Evolutionary conservation across 805 yeast species (phyloP).

Genomic region (Scheffersomyces amazonensis): DNA sequence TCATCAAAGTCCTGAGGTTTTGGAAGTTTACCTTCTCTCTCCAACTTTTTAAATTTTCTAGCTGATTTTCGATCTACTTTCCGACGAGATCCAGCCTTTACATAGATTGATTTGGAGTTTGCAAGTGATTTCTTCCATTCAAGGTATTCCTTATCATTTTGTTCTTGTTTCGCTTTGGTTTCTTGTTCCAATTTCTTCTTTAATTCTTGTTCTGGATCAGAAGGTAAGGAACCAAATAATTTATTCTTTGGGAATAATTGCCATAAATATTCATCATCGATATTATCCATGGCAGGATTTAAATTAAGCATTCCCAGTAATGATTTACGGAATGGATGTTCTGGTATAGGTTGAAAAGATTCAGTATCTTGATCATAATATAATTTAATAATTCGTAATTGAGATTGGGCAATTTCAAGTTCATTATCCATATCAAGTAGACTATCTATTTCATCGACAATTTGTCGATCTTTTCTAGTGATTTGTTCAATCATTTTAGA

Average conservation of each 20-base stretch:
- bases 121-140: constrained; percentile 17
- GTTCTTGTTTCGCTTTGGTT: constrained; percentile 14
- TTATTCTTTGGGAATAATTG: constrained; percentile 32
- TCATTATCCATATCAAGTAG: constrained; percentile 15
- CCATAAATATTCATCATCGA: constrained; percentile 41
- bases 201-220: constrained; percentile 18
- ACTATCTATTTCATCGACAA: constrained; percentile 24
- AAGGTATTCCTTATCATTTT: constrained; percentile 18
- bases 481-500: constrained; percentile 14
- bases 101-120: constrained; percentile 22
- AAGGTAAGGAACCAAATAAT: constrained; percentile 34
- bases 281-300: constrained; percentile 30
- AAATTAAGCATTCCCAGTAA: constrained; percentile 38
- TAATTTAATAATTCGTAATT: constrained; percentile 19
- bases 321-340: constrained; percentile 37
- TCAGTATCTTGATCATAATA: constrained; percentile 27
- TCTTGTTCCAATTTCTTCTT: constrained; percentile 16
- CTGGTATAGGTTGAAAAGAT: constrained; percentile 24
- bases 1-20: constrained; percentile 6
- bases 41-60: constrained; percentile 29
- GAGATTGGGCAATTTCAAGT: constrained; percentile 18
- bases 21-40: constrained; percentile 23
- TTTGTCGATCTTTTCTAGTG: constrained; percentile 21
- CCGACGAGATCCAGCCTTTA: constrained; percentile 18
- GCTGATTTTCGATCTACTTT: constrained; percentile 35